Evolutionary conservation across 1,284 basidiomycete genomes (phyloP), one percentile per base, ranked within the genome.

Genomic region (Puccinia polysora): DNA sequence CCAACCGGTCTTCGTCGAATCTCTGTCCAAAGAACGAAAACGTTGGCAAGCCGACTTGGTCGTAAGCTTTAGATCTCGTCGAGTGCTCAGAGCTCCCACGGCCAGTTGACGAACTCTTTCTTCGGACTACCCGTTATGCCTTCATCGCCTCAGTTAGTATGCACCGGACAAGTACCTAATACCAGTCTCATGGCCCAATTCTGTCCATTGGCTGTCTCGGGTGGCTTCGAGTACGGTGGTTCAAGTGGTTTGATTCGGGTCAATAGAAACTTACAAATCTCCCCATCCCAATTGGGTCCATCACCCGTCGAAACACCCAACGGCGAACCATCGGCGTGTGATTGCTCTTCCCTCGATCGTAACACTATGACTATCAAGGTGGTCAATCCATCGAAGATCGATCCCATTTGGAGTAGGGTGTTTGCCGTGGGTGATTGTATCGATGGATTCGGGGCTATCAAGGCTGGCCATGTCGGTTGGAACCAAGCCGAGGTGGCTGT

Each of bases 381-480:
- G n/a, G n/a, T n/a, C n/a, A n/a, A n/a, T n/a, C n/a, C n/a, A n/a
- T n/a, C n/a, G n/a, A n/a, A n/a, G n/a, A n/a, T n/a, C n/a, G n/a
- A 38, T n/a, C 36, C 47, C 2, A 10, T 10, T 18, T 69, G 53
- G 56, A 62, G 36, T 0, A 28, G 58, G 2, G 68, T 70, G 15
- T 70, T 70, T 52, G 68, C 68, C 2, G 53, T 70, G 20, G 68
- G 68, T 20, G 68, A 70, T 60, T 70, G 68, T 36, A 52, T 70
- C 28, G 68, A 70, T 34, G 68, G 68, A 1, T 70, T 70, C 20
- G 68, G 68, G 5, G 58, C 58, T 2, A 62, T 70, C 47, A 70
- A 70, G 25, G 68, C 68, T n/a, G 68, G 68, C 23, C 68, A 70
- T 70, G 55, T 58, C 23, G 68, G 58, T 38, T 70, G 68, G 68